These are phyloP conservation scores for Chaetomium fimeti DNA, from an alignment of 495 filamentous ascomycete genomes.

Conservation along the genomic window DNA sequence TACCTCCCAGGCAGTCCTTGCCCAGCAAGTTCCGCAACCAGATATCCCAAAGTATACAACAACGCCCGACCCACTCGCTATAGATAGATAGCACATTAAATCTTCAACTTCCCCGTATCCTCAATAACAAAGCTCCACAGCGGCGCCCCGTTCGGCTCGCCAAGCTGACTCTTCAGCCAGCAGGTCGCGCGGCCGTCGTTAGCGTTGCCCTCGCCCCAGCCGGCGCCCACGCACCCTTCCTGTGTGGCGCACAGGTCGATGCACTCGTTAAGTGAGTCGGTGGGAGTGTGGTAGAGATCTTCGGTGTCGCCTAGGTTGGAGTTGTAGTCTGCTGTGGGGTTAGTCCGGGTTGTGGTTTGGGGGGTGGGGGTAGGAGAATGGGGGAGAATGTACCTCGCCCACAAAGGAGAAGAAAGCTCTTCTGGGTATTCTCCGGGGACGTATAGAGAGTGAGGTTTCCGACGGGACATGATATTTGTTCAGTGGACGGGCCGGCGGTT, in stretches of 20 bases:
- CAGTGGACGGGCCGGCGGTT: slow-evolving; percentile 6
- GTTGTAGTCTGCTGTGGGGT: slow-evolving; percentile 30
- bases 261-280: slow-evolving; percentile 32
- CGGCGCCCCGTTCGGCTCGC: slow-evolving; percentile 50
- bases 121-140: slow-evolving; percentile 48
- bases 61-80: background rate
- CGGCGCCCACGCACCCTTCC: slow-evolving; percentile 36
- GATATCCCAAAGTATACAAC: background rate
- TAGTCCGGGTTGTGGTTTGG: background rate
- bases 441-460: slow-evolving; percentile 41
- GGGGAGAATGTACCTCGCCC: slow-evolving; percentile 22
- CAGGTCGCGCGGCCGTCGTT: slow-evolving; percentile 34
- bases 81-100: background rate
- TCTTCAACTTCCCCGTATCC: slow-evolving; percentile 26
- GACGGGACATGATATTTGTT: slow-evolving; percentile 31
- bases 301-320: slow-evolving; percentile 26
- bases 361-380: background rate
- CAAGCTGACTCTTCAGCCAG: slow-evolving; percentile 55
- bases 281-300: slow-evolving; percentile 30
- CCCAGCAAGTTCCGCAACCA: background rate
- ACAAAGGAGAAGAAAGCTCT: slow-evolving; percentile 36
- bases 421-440: slow-evolving; percentile 2
- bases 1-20: background rate
- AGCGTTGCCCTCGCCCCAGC: slow-evolving; percentile 33
- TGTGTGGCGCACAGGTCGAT: slow-evolving; percentile 34